phyloP scores from a whole-genome alignment of 768 basidiomycete genomes.

The Rhizopogon roseolus region DNA sequence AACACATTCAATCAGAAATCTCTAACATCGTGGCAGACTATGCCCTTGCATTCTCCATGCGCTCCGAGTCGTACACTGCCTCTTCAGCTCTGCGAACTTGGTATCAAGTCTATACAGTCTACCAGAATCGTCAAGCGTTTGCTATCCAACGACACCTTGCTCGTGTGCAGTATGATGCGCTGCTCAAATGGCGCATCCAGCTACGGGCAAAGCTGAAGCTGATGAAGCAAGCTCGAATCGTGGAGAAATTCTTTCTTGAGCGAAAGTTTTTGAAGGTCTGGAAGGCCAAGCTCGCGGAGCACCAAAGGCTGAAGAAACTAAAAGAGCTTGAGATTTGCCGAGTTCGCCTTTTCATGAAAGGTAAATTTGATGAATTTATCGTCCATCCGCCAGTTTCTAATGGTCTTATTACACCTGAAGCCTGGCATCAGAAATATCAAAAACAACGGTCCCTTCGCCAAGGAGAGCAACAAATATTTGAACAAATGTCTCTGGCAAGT shows the following conservation, averaged over 20 bases:
- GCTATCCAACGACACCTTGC: conserved; percentile 37
- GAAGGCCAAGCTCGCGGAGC: conserved; percentile 41
- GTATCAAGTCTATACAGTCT: conserved; percentile 36
- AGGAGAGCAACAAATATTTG: conserved; percentile 39
- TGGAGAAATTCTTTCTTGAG: conserved; percentile 45
- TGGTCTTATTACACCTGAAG: conserved; percentile 25
- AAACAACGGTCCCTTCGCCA: conserved; percentile 34
- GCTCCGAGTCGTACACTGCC: conserved; percentile 36
- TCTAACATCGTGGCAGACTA: conserved; percentile 29
- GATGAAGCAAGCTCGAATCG: conserved; percentile 50
- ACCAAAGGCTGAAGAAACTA: conserved; percentile 39
- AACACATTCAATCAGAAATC: neutral
- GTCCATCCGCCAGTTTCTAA: conserved; percentile 2
- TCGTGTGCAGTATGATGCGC: conserved; percentile 36
- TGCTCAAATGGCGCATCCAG: conserved; percentile 53
- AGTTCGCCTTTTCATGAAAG: conserved; percentile 22
- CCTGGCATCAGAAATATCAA: conserved; percentile 40
- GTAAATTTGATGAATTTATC: conserved; percentile 21
- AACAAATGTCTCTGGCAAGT: conserved; percentile 37
- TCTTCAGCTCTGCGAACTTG: conserved; percentile 39
- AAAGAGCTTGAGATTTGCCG: conserved; percentile 36
- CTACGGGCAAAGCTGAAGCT: conserved; percentile 45
- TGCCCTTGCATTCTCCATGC: conserved; percentile 46
- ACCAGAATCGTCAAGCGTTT: conserved; percentile 41
- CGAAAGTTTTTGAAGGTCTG: conserved; percentile 46